Base-by-base conservation (phyloP, 768 basidiomycete genomes). In the Phylloporus sp. region DNA sequence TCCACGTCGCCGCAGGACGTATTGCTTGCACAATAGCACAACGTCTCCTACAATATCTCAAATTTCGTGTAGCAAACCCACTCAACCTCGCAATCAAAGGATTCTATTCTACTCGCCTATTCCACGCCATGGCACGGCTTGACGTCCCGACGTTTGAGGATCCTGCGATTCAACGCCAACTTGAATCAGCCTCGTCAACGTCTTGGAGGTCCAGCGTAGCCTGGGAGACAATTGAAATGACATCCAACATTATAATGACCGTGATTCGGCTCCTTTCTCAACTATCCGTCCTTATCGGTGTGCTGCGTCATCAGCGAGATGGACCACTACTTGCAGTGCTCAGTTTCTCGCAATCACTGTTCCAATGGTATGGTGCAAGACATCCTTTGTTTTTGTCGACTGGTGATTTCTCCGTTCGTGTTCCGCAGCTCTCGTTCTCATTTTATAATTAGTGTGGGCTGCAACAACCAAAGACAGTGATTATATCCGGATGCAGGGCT, bases 111-210 rank as follows among this genome's bases (percentile, higher is more conserved):
- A 65, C 77, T 11, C 84, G 84, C 57, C 79, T 80, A 48, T 89
- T 88, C 65, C 71, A 73, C 27, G 82, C 85, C 11, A 77, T 85
- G 65, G 81, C 80, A 18, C 79, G 88, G 7, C 76, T 91, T 28
- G 88, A 91, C 64, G 74, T 90, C 2, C 86, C 88, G 1, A 88
- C 88, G 0, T 90, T 81, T 51, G 77, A 84, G 50, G 85, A 89
- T 65, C 75, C 84, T 6, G 76, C 77, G 8, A 73, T 89, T 8
- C 84, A 84, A 57, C 73, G 79, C 23, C 87, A 87, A 58, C 70
- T 91, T 23, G 80, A 86, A 49, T 67, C 78, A 23, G 74, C 77
- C 16, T 72, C 74, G 49, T 66, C 72, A 6, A 71, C 68, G 16
- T 74, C 20, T 5, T 67, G 70, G 49, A 72, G 58, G 50, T 66